A percentile compares a stretch with the other conserved stretches of the same genome.
Evolutionary conservation across 805 yeast genomes (phyloP).

Genomic region (Huiozyma naganishii): DNA sequence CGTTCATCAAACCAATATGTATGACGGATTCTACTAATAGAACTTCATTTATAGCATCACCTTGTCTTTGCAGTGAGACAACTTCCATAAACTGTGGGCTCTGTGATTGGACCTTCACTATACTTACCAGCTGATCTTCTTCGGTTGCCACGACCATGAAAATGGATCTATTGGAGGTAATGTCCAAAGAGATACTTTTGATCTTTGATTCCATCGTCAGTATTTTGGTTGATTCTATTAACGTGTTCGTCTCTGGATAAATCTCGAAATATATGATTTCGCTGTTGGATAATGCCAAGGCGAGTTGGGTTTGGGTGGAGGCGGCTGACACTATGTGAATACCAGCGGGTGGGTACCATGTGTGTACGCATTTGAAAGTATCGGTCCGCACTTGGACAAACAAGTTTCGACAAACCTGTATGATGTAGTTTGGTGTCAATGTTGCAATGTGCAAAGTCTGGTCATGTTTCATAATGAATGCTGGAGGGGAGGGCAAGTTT

Average conservation of each 20-base stretch:
- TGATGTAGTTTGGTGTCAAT: constrained; percentile 49
- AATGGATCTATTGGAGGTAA: constrained; percentile 31
- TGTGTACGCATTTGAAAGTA: constrained; percentile 30
- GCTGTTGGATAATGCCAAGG: constrained; percentile 57
- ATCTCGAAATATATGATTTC: constrained; percentile 78
- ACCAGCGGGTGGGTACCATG: constrained; percentile 83
- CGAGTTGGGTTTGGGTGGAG: constrained; percentile 57
- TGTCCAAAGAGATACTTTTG: constrained; percentile 41
- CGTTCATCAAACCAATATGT: constrained; percentile 78
- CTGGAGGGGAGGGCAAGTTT: constrained; percentile 56
- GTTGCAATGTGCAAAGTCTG: constrained; percentile 61
- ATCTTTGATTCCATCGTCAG: constrained; percentile 44
- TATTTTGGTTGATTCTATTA: constrained; percentile 60
- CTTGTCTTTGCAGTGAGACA: constrained; percentile 54
- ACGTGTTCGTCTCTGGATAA: constrained; percentile 24
- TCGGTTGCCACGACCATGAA: constrained; percentile 59
- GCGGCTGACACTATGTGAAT: constrained; percentile 49
- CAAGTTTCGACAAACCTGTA: constrained; percentile 67
- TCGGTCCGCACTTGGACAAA: constrained; percentile 43
- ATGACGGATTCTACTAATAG: constrained; percentile 25
- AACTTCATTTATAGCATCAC: constrained; percentile 38
- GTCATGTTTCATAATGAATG: constrained; percentile 45
- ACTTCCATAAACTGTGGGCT: constrained; percentile 51
- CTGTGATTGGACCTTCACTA: constrained; percentile 39
- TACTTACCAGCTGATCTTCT: constrained; percentile 57